These are phyloP conservation scores for Immersiella caudata DNA, from an alignment of 495 filamentous ascomycete species.

Conservation along the genomic window DNA sequence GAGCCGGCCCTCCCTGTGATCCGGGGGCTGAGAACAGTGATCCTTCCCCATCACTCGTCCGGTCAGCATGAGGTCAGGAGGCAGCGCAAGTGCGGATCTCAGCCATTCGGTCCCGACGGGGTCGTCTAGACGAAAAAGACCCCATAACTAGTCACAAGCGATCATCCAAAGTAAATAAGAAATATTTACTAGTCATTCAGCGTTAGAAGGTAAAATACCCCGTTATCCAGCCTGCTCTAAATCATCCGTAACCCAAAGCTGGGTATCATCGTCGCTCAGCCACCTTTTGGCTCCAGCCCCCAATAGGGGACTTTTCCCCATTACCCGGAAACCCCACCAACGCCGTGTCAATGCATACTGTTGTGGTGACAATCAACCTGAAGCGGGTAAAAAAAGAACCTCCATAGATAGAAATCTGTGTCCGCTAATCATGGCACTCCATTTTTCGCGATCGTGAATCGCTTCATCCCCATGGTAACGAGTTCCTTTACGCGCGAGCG, in stretches of 20 bases:
- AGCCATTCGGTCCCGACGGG: neutral
- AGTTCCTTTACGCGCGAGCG: constrained; percentile 38
- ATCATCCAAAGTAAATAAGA: neutral
- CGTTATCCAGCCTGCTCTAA: constrained; percentile 1
- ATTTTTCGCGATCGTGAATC: neutral
- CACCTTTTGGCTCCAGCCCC: constrained; percentile 4
- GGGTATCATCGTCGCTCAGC: neutral
- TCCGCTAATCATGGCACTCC: neutral
- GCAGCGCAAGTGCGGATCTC: neutral
- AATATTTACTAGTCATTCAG: neutral
- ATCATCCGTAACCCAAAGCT: neutral
- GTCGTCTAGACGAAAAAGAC: neutral
- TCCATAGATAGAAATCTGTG: neutral
- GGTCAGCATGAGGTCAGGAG: neutral
- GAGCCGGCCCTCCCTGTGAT: neutral
- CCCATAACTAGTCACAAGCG: neutral
- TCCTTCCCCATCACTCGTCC: neutral
- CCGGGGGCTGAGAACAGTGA: neutral
- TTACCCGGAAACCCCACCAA: constrained; percentile 20
- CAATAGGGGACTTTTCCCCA: constrained; percentile 4
- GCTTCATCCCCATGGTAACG: neutral
- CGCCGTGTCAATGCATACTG: constrained; percentile 26
- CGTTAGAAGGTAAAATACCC: neutral
- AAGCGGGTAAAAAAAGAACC: constrained; percentile 7
- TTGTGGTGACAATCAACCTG: constrained; percentile 15